Base-by-base conservation (phyloP, 139 green algal genomes). In the Micractinium conductrix region DNA sequence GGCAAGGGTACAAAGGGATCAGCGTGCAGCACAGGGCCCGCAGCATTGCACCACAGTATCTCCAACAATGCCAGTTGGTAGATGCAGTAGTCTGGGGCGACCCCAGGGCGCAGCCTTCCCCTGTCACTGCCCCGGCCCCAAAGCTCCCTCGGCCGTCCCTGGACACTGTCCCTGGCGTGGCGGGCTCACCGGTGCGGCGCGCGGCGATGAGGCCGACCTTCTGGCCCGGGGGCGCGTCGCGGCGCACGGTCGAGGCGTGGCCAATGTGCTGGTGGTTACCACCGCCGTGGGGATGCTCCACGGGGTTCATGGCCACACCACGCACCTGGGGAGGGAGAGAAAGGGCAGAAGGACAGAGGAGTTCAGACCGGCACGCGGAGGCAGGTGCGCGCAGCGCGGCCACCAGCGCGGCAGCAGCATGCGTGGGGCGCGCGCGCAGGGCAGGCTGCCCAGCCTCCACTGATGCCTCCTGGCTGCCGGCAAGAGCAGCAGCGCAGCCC, bases 181-280 rank as follows among this genome's bases (percentile, higher is more conserved):
- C n/a, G 14, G 4, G 2, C 78, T 45, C 65, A 89, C 93, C 94
- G 28, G 94, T 98, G 22, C 94, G 86, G 75, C 94, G 88, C 63
- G 94, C 94, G 74, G 94, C 94, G 83, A 98, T 97, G 85, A 98
- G 94, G 85, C 94, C 94, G 74, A 97, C 94, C 91, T 94, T 95
- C 91, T 94, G 88, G 73, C 91, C 91, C 67, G 91, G 91, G 19
- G 97, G 94, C 26, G 95, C 94, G 71, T 96, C 94, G 73, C 97
- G 91, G 83, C 92, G 93, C 78, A 98, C 93, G 62, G 97, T 99
- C 65, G 97, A 99, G 26, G 97, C 94, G 91, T 99, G 97, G 70
- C 97, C 97, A 92, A 99, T 99, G 91, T 99, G 97, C 95, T 99
- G 97, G 91, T 99, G 97, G 93, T 99, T 99, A 96, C 97, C 97